A percentile compares a stretch with the other conserved stretches of the same genome.
Evolutionary conservation across 192 early-diverging fungal species (phyloP).

Genomic region (Backusella psychrophila): DNA sequence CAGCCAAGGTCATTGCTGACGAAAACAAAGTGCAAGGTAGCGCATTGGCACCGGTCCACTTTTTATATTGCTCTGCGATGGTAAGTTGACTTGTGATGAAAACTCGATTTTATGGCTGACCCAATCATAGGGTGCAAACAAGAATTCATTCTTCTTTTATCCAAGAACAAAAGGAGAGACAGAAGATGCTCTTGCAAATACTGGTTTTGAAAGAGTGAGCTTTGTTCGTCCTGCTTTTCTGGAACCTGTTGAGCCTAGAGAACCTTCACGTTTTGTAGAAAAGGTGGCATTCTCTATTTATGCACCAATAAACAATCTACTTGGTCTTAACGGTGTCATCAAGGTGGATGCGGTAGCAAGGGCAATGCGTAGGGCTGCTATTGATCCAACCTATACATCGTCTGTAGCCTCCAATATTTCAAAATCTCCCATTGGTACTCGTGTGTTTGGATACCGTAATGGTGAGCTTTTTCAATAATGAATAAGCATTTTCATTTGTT

Average conservation of each 20-base stretch:
- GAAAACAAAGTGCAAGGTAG: constrained; percentile 39
- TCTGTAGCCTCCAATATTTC: background rate
- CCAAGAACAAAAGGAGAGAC: constrained; percentile 72
- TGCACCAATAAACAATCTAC: background rate
- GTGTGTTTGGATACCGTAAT: background rate
- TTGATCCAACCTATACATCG: background rate
- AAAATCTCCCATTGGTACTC: background rate
- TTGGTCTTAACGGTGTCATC: background rate
- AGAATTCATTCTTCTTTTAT: constrained; percentile 65
- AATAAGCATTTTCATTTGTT: background rate
- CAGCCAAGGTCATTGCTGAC: constrained; percentile 58
- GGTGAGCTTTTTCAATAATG: background rate
- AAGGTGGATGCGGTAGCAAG: constrained; percentile 21
- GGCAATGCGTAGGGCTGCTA: constrained; percentile 17
- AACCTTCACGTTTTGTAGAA: background rate
- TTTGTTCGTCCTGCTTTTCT: constrained; percentile 64
- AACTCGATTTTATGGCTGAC: too few relatives aligned
- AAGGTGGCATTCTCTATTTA: background rate
- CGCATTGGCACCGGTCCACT: constrained; percentile 42
- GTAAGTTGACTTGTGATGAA: constrained; percentile 12
- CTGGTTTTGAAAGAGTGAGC: constrained; percentile 61
- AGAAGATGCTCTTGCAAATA: constrained; percentile 57
- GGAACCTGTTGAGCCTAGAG: constrained; percentile 42
- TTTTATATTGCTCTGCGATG: constrained; percentile 46
- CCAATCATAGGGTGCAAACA: constrained; percentile 38